Percentiles rank a stretch among this genome's conserved stretches.
Evolutionary conservation across 371 early-diverging fungal genomes (phyloP).

Genomic region (Mucor irregularis): DNA sequence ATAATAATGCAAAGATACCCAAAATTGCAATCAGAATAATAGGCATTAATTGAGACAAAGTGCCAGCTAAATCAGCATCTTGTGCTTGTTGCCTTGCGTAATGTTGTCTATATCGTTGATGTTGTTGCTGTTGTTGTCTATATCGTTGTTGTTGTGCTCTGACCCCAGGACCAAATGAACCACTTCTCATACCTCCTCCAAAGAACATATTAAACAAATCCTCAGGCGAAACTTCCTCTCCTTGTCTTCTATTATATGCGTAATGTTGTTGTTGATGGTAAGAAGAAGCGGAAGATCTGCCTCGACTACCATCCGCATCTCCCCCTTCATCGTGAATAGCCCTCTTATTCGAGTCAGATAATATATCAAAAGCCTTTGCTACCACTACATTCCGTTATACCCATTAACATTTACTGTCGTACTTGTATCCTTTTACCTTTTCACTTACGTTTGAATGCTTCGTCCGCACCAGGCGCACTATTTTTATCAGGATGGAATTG

Average conservation of each 20-base stretch:
- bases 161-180: slow-evolving; percentile 8
- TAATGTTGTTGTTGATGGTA: slow-evolving; percentile 17
- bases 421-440: not conserved
- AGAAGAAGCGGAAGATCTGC: slow-evolving; percentile 29
- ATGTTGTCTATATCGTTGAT: slow-evolving; percentile 16
- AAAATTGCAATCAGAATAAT: slow-evolving; percentile 11
- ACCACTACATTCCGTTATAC: slow-evolving; percentile 52
- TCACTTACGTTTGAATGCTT: slow-evolving; percentile 86
- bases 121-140: slow-evolving; percentile 14
- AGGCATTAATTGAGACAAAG: slow-evolving; percentile 14
- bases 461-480: slow-evolving; percentile 94
- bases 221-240: slow-evolving; percentile 84
- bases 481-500: slow-evolving; percentile 98
- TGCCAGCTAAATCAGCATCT: not conserved
- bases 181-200: slow-evolving; percentile 51
- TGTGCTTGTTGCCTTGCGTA: not conserved
- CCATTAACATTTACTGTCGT: not conserved
- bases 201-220: slow-evolving; percentile 94
- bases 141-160: slow-evolving; percentile 8
- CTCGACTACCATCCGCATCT: slow-evolving; percentile 53
- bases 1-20: slow-evolving; percentile 11
- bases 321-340: slow-evolving; percentile 87
- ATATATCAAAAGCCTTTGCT: slow-evolving; percentile 86
- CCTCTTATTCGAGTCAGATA: slow-evolving; percentile 86
- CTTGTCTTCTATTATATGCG: slow-evolving; percentile 42